Base-by-base conservation (phyloP, 768 basidiomycete species). In the Auriscalpium microsporum region DNA sequence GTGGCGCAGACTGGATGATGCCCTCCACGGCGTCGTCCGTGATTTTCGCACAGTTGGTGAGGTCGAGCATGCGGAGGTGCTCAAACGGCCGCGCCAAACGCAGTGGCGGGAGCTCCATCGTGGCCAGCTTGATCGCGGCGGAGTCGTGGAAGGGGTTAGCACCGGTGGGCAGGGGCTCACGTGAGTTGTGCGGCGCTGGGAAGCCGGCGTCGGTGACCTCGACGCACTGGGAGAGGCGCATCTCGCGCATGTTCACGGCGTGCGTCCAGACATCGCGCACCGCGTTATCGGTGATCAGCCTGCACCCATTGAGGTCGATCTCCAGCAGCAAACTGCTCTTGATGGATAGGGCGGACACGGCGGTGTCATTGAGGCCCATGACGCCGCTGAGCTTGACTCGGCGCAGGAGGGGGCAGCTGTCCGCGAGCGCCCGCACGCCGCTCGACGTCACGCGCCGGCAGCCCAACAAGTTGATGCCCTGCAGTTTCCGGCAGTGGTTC, bases 381-480 rank as follows among this genome's bases (percentile, higher is more conserved):
- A 94, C 78, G 51, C 84, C 83, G 62, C 84, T 86, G 53, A 98
- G 77, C 71, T 98, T 97, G 69, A 97, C 88, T 58, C 96, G 80
- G 52, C 93, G 83, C 40, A 99, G 80, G 37, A 86, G 73, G 4
- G 83, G 83, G 65, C 90, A 92, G 50, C 81, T 76, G 40, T 71
- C 64, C 3, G 94, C 94, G 37, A 98, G 75, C 2, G 87, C 85
- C 51, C 83, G 69, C 49, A 99, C 72, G 13, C 88, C 91, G 35
- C 73, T 64, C 64, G 97, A 90, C 28, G 90, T 85, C 47, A 98
- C 79, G 55, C 77, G 76, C 63, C 78, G 83, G 73, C 96, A 98
- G 8, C 86, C 86, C 23, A 82, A 81, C 44, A 98, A 74, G 68
- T 97, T 98, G 68, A 98, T 83, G 40, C 95, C 96, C 67, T 96